phyloP scores from a whole-genome alignment of 2,329 filamentous ascomycete species.

The Xylariaceae sp. region DNA sequence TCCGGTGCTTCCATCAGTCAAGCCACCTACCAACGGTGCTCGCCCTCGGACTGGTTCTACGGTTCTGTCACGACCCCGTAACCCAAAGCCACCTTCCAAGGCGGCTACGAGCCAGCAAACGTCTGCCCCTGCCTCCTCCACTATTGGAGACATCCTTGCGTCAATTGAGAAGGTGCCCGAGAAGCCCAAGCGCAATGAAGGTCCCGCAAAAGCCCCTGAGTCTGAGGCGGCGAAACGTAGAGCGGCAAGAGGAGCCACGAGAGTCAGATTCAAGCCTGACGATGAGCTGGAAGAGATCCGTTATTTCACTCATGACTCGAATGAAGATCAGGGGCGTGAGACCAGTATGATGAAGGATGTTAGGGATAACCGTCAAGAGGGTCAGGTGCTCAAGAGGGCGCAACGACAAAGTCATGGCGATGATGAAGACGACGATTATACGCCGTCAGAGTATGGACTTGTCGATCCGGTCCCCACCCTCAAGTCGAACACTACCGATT shows the following conservation, averaged over 20 bases:
- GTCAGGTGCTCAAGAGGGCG: conserved; percentile 55
- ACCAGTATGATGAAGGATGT: conserved; percentile 66
- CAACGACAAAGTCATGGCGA: conserved; percentile 46
- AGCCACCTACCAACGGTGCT: conserved; percentile 7
- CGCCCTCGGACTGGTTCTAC: conserved; percentile 30
- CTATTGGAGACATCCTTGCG: conserved; percentile 51
- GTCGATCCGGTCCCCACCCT: too few relatives aligned
- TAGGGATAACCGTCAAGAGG: conserved; percentile 66
- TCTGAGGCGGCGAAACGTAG: conserved; percentile 64
- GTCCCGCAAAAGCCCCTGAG: conserved; percentile 51
- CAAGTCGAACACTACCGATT: too few relatives aligned
- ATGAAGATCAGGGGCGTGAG: conserved; percentile 63
- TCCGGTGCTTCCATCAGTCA: conserved; percentile 3
- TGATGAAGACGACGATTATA: conserved; percentile 51
- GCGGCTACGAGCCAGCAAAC: conserved; percentile 34
- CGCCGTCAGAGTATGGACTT: too few relatives aligned
- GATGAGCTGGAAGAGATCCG: conserved; percentile 60
- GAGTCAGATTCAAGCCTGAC: conserved; percentile 66
- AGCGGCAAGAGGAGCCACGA: conserved; percentile 66
- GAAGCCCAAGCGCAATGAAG: conserved; percentile 35
- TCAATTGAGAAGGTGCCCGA: conserved; percentile 50
- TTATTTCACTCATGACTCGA: conserved; percentile 66
- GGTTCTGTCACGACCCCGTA: conserved; percentile 46
- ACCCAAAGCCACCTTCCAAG: conserved; percentile 40
- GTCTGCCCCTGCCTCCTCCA: conserved; percentile 39